Evolutionary conservation across 805 yeast genomes (phyloP), one percentile per base, ranked within the genome.

Genomic region (Nakazawaea molendinolei): DNA sequence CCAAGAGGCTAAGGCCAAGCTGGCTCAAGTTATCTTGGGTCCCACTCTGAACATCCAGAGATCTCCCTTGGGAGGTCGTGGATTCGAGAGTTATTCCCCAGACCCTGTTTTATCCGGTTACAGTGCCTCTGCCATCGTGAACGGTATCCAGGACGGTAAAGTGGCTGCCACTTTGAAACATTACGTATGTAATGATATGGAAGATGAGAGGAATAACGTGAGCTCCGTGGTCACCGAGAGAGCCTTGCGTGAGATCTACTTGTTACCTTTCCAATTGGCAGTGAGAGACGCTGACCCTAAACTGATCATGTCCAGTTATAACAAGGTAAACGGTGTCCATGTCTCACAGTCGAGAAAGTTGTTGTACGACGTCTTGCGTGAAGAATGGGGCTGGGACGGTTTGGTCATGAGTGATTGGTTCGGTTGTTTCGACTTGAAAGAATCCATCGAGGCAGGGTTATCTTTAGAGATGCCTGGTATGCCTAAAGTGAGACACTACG

Each of bases 61-160:
- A 22, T 53, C 60, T 19, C 69, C 69, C 4, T 46, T 61, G 30
- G 69, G 69, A 5, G 69, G 84, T 16, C 56, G 84, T 36, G 75
- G 76, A 2, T 77, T 76, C 47, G 84, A 77, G 52, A 64, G 75
- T 22, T 76, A 71, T 53, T 61, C 74, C 17, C 83, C 77, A 52
- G 84, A 77, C 48, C 84, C 84, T 4, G 69, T 14, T 39, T 65
- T 68, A 1, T 47, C 56, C 2, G 70, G 70, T 1, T 50, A 47
- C 32, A 53, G 58, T 23, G 61, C 68, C 18, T 50, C 64, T 8
- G 40, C 48, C 7, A 51, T 64, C 29, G 47, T 63, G 29, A 51
- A 56, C 33, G 71, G 71, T 17, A 60, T 65, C 40, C 69, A 65
- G 37, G 42, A 43, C 28, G 50, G 52, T 28, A 48, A 55, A 24